These are phyloP conservation scores for Eucalyptus brandiana DNA, from an alignment of 345 rosid species.

Conservation along the genomic window DNA sequence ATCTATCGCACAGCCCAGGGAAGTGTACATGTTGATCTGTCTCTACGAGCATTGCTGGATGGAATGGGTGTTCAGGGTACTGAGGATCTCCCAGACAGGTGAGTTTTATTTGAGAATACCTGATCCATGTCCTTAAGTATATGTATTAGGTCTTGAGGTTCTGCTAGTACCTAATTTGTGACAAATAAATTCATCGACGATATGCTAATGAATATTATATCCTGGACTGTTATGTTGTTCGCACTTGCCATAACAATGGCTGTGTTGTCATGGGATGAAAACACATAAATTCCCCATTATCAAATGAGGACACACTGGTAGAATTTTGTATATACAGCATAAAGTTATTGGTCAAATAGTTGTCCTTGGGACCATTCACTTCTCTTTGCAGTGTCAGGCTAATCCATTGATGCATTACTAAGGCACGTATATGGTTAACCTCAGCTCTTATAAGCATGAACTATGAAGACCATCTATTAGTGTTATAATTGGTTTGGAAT, in stretches of 20 bases:
- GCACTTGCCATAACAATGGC: not conserved
- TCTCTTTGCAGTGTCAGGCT: not conserved
- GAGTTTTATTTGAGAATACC: not conserved
- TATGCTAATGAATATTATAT: not conserved
- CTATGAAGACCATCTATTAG: not conserved
- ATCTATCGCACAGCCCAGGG: conserved; percentile 49
- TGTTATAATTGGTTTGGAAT: not conserved
- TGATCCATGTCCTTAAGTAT: not conserved
- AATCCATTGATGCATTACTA: not conserved
- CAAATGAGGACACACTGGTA: not conserved
- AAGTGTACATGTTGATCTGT: conserved; percentile 62
- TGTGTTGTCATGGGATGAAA: not conserved
- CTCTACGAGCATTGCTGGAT: conserved; percentile 46
- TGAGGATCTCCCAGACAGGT: conserved; percentile 21
- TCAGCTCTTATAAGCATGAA: not conserved
- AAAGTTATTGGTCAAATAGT: not conserved
- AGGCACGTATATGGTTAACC: not conserved
- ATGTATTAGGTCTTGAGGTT: not conserved
- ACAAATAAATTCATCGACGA: not conserved
- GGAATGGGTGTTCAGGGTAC: conserved; percentile 37
- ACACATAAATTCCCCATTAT: not conserved
- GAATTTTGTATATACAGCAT: not conserved
- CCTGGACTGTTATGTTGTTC: not conserved
- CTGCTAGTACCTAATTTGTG: not conserved
- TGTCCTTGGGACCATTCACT: not conserved